Percentiles rank a stretch among this genome's conserved stretches.
Evolutionary conservation across 441 rosid genomes (phyloP).

Genomic region (Eruca vesicaria): DNA sequence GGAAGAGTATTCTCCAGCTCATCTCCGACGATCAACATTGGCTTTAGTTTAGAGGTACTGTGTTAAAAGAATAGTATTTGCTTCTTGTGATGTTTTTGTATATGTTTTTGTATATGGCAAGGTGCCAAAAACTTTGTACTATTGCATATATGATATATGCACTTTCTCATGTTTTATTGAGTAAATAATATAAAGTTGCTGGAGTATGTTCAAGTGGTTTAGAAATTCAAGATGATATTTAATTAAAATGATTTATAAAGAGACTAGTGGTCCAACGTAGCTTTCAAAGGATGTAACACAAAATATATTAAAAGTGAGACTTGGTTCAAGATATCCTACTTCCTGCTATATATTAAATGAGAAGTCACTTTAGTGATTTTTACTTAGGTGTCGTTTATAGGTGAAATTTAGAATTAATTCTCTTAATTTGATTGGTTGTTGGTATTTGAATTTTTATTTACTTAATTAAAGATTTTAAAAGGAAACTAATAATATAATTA

Average conservation of each 20-base stretch:
- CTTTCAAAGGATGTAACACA: neutral
- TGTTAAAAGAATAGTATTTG: neutral
- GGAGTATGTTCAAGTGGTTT: neutral
- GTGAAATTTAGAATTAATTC: too few species aligned
- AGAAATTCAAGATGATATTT: neutral
- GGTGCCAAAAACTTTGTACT: neutral
- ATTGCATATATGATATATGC: neutral
- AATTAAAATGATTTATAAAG: neutral
- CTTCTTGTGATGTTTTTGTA: neutral
- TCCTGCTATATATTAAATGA: too few species aligned
- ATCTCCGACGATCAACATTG: neutral
- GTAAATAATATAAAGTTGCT: neutral
- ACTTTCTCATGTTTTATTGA: neutral
- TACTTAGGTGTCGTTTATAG: too few species aligned
- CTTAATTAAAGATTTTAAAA: too few species aligned
- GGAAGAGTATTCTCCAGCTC: constrained; percentile 11
- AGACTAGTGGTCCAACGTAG: neutral
- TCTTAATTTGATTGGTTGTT: too few species aligned
- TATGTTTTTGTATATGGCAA: neutral
- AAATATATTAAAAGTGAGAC: neutral
- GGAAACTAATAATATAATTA: too few species aligned
- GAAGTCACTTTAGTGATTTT: too few species aligned
- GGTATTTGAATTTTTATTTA: too few species aligned
- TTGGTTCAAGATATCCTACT: neutral
- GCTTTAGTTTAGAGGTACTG: neutral